These are phyloP conservation scores for Aspergillus persii DNA, from an alignment of 2,329 filamentous ascomycete genomes.

Conservation along the genomic window DNA sequence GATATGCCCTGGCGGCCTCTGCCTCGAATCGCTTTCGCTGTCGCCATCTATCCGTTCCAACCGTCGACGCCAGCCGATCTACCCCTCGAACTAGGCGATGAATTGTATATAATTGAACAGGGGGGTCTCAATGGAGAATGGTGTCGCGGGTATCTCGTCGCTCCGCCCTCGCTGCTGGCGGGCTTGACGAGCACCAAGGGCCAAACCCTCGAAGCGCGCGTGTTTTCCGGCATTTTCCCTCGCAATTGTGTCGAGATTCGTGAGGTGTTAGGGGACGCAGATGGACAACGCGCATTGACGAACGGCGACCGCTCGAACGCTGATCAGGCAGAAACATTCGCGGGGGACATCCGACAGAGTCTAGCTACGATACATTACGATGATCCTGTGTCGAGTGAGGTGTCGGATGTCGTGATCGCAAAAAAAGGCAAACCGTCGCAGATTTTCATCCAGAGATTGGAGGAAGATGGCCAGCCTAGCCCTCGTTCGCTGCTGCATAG, in stretches of 20 bases:
- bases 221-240: constrained; percentile 98
- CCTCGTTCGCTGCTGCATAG: constrained; percentile 28
- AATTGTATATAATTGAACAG: constrained; percentile 98
- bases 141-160: constrained; percentile 93
- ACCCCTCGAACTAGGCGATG: constrained; percentile 95
- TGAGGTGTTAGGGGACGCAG: constrained; percentile 79
- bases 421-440: constrained; percentile 43
- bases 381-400: constrained; percentile 25
- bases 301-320: constrained; percentile 37
- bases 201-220: constrained; percentile 88
- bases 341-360: constrained; percentile 30
- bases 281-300: constrained; percentile 38
- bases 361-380: constrained; percentile 27
- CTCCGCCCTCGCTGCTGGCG: constrained; percentile 86
- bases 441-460: constrained; percentile 37
- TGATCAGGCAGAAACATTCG: constrained; percentile 29
- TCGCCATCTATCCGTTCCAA: constrained; percentile 91
- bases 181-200: constrained; percentile 88
- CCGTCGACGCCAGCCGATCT: constrained; percentile 85
- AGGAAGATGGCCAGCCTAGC: constrained; percentile 32
- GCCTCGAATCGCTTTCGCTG: constrained; percentile 94
- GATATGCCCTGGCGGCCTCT: constrained; percentile 95
- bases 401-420: constrained; percentile 34
- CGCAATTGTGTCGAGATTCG: constrained; percentile 91
- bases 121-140: constrained; percentile 80